Conservation (phyloP, 495 filamentous ascomycete species). For the Staphylotrichum tortipilum region DNA sequence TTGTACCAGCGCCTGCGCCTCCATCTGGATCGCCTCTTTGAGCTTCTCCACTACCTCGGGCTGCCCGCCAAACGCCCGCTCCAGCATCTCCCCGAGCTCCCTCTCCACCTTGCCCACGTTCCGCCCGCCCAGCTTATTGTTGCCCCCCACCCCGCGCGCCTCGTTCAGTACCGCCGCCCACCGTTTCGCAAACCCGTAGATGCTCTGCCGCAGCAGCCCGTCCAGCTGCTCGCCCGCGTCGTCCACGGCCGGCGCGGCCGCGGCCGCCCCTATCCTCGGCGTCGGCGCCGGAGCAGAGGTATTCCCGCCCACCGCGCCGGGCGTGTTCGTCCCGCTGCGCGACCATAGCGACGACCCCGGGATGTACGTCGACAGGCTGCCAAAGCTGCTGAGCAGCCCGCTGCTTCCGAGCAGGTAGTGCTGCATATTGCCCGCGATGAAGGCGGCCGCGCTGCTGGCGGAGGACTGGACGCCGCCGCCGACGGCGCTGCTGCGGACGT, state of each 20-base stretch:
- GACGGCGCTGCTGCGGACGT: conserved; percentile 48
- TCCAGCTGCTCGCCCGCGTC: conserved; percentile 79
- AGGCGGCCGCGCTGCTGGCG: conserved; percentile 45
- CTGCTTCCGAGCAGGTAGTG: conserved; percentile 34
- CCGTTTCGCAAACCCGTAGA: conserved; percentile 68
- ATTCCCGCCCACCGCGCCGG: neutral
- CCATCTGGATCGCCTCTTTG: conserved; percentile 42
- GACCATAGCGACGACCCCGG: conserved; percentile 32
- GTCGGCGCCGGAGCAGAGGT: conserved; percentile 11
- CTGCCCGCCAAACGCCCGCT: conserved; percentile 37
- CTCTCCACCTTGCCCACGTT: conserved; percentile 34
- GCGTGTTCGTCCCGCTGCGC: conserved; percentile 11
- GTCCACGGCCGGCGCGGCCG: conserved; percentile 13
- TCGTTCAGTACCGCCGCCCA: conserved; percentile 42
- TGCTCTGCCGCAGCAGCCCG: conserved; percentile 63
- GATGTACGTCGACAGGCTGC: conserved; percentile 20
- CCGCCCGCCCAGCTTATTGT: conserved; percentile 28
- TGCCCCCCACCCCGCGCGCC: conserved; percentile 9
- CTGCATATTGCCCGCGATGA: neutral
- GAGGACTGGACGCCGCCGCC: conserved; percentile 49
- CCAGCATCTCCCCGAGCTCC: conserved; percentile 39
- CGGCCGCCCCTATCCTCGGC: conserved; percentile 1
- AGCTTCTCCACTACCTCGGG: conserved; percentile 41
- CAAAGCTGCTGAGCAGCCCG: conserved; percentile 24
- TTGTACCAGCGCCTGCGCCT: conserved; percentile 30